Evolutionary conservation across 164 flowering plant species (phyloP).

Genomic region (Piper longum): DNA sequence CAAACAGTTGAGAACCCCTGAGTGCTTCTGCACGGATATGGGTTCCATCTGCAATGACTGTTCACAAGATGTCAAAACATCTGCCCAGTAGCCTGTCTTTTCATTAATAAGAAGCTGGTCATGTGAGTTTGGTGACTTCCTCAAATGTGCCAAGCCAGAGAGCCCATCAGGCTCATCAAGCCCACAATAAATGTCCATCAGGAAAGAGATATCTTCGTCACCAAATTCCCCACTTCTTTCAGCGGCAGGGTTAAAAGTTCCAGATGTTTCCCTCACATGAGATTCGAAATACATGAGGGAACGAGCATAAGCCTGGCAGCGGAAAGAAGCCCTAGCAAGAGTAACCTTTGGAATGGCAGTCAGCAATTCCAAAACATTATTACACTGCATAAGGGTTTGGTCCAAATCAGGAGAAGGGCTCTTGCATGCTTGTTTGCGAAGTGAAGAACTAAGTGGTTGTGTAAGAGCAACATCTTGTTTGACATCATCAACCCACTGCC

Average conservation of each 20-base stretch:
- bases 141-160: conserved; percentile 77
- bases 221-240: conserved; percentile 81
- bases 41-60: conserved; percentile 95
- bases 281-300: conserved; percentile 89
- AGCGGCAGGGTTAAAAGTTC: conserved; percentile 93
- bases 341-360: conserved; percentile 80
- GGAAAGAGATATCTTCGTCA: conserved; percentile 76
- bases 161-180: conserved; percentile 97
- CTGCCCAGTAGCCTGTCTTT: conserved; percentile 96
- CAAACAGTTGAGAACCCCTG: conserved; percentile 86
- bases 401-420: conserved; percentile 21
- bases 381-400: conserved; percentile 56
- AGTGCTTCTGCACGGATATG: conserved; percentile 79
- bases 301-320: conserved; percentile 96
- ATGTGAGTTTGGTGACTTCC: conserved; percentile 64
- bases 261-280: conserved; percentile 70
- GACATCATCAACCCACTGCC: conserved; percentile 97
- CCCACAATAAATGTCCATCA: conserved; percentile 90
- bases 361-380: conserved; percentile 71
- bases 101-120: conserved; percentile 81
- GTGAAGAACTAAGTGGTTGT: conserved; percentile 35
- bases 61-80: conserved; percentile 83
- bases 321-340: conserved; percentile 81
- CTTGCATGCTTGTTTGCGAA: conserved; percentile 42
- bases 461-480: conserved; percentile 80